A percentile compares a stretch with the other conserved stretches of the same genome.
Evolutionary conservation across 176 grass and related monocot genomes (phyloP).

Genomic region (Musa beccarii): DNA sequence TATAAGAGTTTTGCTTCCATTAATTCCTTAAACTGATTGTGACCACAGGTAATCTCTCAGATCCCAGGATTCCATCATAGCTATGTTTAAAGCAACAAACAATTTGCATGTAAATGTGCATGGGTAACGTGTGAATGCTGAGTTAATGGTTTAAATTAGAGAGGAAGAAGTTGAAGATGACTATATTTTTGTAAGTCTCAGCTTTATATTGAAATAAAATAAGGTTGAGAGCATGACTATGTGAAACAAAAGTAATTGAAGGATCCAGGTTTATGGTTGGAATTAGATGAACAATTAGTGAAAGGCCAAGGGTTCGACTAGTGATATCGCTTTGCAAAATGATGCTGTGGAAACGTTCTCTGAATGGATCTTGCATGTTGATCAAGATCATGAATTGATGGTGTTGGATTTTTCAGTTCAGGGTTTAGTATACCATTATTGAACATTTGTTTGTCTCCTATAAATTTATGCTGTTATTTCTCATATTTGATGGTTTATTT

Average conservation of each 20-base stretch:
- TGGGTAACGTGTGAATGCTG: not conserved
- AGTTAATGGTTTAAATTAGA: not conserved
- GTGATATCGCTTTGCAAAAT: not conserved
- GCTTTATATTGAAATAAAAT: not conserved
- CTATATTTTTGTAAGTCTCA: not conserved
- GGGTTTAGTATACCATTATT: not conserved
- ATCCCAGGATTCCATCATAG: too few species aligned
- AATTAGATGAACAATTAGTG: not conserved
- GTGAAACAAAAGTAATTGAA: not conserved
- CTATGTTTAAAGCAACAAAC: too few species aligned
- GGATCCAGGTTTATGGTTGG: not conserved
- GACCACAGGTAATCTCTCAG: too few species aligned
- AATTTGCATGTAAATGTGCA: too few species aligned
- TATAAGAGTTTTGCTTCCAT: too few species aligned
- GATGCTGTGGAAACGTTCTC: not conserved
- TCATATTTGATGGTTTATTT: slow-evolving; percentile 16
- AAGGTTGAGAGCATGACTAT: not conserved
- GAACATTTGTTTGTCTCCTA: not conserved
- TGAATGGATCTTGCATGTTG: not conserved
- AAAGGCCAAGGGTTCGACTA: not conserved
- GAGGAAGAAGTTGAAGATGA: not conserved
- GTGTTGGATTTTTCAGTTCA: not conserved
- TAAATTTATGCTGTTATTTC: slow-evolving; percentile 7
- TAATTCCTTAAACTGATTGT: too few species aligned
- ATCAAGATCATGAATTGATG: not conserved